Conservation (phyloP, 208 protist species). For the Crithidia expoeki region DNA sequence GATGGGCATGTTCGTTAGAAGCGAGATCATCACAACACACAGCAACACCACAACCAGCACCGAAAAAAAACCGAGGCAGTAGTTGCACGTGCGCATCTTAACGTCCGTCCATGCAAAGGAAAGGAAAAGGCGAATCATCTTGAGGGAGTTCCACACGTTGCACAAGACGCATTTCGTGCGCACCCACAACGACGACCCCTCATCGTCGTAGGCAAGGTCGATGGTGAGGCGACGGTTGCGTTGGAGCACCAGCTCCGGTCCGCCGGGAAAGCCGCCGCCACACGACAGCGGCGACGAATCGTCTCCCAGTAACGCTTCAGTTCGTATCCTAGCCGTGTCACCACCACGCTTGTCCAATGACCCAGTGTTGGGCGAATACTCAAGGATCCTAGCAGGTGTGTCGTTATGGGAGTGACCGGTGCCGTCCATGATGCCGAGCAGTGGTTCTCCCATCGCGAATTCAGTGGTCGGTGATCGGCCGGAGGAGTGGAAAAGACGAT, state of each 20-base stretch:
- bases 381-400: background rate
- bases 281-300: background rate
- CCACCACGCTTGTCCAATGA: background rate
- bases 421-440: constrained; percentile 15
- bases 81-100: constrained; percentile 52
- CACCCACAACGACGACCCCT: constrained; percentile 1
- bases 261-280: background rate
- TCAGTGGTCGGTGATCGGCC: constrained; percentile 3
- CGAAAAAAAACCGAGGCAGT: constrained; percentile 66
- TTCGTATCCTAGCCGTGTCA: background rate
- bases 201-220: constrained; percentile 36
- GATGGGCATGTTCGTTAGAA: constrained; percentile 64
- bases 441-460: background rate
- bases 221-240: constrained; percentile 22
- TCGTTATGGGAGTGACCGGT: background rate
- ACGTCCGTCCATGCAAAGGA: constrained; percentile 42
- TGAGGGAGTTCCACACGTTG: constrained; percentile 34
- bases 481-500: constrained; percentile 5
- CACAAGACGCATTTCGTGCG: constrained; percentile 12
- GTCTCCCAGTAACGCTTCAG: background rate
- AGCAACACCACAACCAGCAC: constrained; percentile 75
- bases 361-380: background rate
- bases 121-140: constrained; percentile 47
- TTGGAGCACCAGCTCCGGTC: background rate
- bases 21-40: constrained; percentile 63